Evolutionary conservation across 139 green algal species (phyloP).

Genomic region (Coelastrella sp.): DNA sequence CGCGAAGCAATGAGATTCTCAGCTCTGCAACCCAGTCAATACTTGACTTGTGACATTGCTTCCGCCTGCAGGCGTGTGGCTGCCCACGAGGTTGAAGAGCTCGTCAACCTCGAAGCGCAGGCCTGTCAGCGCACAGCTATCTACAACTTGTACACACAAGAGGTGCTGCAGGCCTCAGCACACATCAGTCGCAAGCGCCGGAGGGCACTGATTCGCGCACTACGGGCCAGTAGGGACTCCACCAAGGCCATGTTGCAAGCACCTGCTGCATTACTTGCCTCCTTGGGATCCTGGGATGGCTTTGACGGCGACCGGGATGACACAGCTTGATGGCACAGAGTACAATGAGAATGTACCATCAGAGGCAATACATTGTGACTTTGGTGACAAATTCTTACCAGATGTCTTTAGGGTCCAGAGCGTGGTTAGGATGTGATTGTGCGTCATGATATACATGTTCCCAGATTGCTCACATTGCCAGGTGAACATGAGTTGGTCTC

Average conservation of each 20-base stretch:
- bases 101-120: not conserved
- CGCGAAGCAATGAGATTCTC: no score
- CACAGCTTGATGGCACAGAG: not conserved
- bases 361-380: no score
- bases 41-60: no score
- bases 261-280: not conserved
- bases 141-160: not conserved
- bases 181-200: not conserved
- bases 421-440: no score
- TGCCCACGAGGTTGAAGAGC: not conserved
- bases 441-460: no score
- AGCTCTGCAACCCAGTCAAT: no score
- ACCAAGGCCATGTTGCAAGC: not conserved
- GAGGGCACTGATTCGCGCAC: not conserved
- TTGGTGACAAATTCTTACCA: no score
- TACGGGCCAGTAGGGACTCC: not conserved
- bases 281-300: not conserved
- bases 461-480: no score
- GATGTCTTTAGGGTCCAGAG: no score
- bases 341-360: not conserved
- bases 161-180: slow-evolving; percentile 30
- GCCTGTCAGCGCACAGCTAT: slow-evolving; percentile 8
- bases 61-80: not conserved
- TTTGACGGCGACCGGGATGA: no score
- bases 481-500: no score